These are phyloP conservation scores for Talaromyces nanjingensis DNA, from an alignment of 495 filamentous ascomycete species.

Conservation along the genomic window DNA sequence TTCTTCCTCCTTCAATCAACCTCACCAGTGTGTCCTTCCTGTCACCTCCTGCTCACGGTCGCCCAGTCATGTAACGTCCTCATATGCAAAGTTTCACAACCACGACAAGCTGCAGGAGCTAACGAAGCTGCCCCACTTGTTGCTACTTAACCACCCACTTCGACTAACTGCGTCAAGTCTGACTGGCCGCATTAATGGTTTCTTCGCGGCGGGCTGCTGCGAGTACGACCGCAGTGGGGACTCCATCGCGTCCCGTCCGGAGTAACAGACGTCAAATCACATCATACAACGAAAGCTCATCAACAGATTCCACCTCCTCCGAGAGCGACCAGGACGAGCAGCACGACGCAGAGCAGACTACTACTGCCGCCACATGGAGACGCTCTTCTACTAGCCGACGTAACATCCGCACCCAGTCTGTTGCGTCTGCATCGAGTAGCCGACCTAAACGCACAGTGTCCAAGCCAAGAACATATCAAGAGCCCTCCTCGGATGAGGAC, in stretches of 20 bases:
- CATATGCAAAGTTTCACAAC: not conserved
- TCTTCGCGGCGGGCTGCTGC: conserved; percentile 1
- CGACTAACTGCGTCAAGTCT: not conserved
- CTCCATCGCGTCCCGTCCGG: conserved; percentile 29
- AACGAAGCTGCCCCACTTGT: not conserved
- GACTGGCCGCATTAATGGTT: conserved; percentile 3
- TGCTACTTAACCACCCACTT: not conserved
- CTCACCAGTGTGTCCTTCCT: not conserved
- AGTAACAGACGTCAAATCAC: conserved; percentile 30
- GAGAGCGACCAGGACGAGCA: not conserved
- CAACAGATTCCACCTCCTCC: conserved; percentile 13
- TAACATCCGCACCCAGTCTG: not conserved
- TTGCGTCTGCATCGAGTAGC: conserved; percentile 13
- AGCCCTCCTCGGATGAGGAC: conserved; percentile 34
- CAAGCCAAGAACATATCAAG: conserved; percentile 34
- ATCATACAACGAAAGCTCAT: conserved; percentile 35
- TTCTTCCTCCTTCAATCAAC: not conserved
- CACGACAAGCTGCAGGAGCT: not conserved
- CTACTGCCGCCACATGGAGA: not conserved
- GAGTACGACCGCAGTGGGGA: conserved; percentile 4
- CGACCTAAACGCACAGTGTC: conserved; percentile 29
- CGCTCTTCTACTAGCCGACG: not conserved
- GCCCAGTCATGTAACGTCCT: not conserved
- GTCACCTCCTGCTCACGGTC: not conserved
- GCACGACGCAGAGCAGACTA: not conserved